Evolutionary conservation across 176 grass and related monocot genomes (phyloP).

Genomic region (Carex pumila): DNA sequence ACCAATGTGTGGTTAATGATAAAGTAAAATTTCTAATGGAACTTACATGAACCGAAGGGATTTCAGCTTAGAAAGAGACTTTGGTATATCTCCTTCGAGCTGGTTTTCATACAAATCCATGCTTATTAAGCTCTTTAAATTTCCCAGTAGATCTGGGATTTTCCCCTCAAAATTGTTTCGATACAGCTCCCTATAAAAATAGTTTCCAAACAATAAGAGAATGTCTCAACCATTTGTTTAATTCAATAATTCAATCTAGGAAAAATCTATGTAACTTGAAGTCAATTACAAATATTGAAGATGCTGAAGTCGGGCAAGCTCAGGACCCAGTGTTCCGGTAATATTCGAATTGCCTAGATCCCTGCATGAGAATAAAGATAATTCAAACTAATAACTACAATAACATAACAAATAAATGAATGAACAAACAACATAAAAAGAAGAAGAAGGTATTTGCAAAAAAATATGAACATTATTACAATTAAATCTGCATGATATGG

Average conservation of each 20-base stretch:
- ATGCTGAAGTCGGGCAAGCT: slow-evolving; percentile 72
- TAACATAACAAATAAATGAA: background rate
- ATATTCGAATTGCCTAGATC: slow-evolving; percentile 96
- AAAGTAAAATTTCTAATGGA: background rate
- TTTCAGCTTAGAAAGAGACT: slow-evolving; percentile 71
- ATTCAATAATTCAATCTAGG: background rate
- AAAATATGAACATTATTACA: background rate
- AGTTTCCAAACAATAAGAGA: background rate
- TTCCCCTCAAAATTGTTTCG: slow-evolving; percentile 69
- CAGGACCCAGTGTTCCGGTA: slow-evolving; percentile 69
- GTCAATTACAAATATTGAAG: slow-evolving; percentile 74
- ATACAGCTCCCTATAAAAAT: slow-evolving; percentile 73
- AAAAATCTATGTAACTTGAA: background rate
- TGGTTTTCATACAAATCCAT: slow-evolving; percentile 92
- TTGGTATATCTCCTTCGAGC: slow-evolving; percentile 66
- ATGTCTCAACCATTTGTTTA: background rate
- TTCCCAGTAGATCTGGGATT: slow-evolving; percentile 77
- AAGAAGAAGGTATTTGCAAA: background rate
- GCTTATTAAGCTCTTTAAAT: slow-evolving; percentile 84
- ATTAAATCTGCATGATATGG: background rate
- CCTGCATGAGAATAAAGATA: slow-evolving; percentile 29
- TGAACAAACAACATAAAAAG: background rate
- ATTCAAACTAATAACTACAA: background rate
- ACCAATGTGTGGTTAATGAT: background rate
- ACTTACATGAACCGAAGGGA: slow-evolving; percentile 94